A percentile compares a stretch with the other conserved stretches of the same genome.
Conservation (phyloP, 2,329 filamentous ascomycete genomes). For the Alternaria incomplexa region DNA sequence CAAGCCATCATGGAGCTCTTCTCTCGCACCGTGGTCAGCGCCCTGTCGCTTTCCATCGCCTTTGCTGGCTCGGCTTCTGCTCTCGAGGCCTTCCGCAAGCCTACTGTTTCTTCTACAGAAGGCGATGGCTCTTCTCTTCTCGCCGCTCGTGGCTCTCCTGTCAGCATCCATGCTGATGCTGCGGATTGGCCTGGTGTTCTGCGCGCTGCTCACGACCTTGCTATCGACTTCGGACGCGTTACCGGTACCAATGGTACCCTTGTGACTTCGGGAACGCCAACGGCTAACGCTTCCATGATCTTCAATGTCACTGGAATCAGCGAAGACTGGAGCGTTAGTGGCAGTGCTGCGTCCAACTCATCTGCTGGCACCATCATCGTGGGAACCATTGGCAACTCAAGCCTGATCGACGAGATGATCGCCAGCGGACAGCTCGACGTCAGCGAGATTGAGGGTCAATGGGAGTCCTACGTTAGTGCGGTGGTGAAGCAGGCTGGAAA, state of each 20-base stretch:
- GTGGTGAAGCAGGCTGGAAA: slow-evolving; percentile 64
- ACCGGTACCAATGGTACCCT: slow-evolving; percentile 68
- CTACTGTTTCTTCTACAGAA: slow-evolving; percentile 56
- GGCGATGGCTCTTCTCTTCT: slow-evolving; percentile 46
- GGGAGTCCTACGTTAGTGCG: slow-evolving; percentile 71
- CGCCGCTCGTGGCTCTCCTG: slow-evolving; percentile 36
- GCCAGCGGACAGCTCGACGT: slow-evolving; percentile 64
- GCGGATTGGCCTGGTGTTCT: slow-evolving; percentile 72
- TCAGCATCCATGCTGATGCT: slow-evolving; percentile 43
- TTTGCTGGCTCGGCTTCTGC: slow-evolving; percentile 37
- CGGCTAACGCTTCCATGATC: slow-evolving; percentile 53
- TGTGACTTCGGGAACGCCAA: slow-evolving; percentile 58
- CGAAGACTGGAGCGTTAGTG: slow-evolving; percentile 41
- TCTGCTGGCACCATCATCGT: slow-evolving; percentile 64
- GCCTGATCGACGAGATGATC: slow-evolving; percentile 65
- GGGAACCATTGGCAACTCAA: slow-evolving; percentile 70
- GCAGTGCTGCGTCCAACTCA: slow-evolving; percentile 7
- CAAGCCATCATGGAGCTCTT: slow-evolving; percentile 37
- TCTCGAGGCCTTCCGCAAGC: slow-evolving; percentile 53
- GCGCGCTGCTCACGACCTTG: slow-evolving; percentile 70
- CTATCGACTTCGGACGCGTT: slow-evolving; percentile 72
- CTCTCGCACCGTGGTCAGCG: slow-evolving; percentile 31
- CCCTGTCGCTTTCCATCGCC: slow-evolving; percentile 32
- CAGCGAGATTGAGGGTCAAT: slow-evolving; percentile 64
- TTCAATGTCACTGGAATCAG: slow-evolving; percentile 51